A percentile compares a stretch with the other conserved stretches of the same genome.
phyloP scores from a whole-genome alignment of 2,329 filamentous ascomycete species.

The Trichophaea hybrida region DNA sequence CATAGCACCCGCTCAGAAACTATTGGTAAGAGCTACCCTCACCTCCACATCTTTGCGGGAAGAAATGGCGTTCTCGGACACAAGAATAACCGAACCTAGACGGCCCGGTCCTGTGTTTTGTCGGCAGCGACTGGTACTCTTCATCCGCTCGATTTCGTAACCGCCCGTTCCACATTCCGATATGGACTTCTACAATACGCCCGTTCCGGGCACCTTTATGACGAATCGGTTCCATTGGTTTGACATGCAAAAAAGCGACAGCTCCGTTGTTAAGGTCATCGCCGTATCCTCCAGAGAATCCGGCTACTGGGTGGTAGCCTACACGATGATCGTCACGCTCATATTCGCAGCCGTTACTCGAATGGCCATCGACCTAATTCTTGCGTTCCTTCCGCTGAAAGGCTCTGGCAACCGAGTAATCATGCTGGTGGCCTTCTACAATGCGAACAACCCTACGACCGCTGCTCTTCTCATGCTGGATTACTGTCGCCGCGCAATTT shows the following conservation, averaged over 20 bases:
- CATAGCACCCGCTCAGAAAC: no score
- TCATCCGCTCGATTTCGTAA: no score
- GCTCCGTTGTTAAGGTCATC: not conserved
- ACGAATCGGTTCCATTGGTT: not conserved
- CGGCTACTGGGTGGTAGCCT: not conserved
- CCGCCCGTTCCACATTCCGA: not conserved
- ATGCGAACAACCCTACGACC: not conserved
- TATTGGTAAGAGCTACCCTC: no score
- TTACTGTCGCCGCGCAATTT: not conserved
- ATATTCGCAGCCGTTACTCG: not conserved
- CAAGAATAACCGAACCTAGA: no score
- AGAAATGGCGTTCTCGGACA: no score
- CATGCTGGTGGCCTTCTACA: conserved; percentile 5
- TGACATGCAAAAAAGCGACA: not conserved
- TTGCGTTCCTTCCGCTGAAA: not conserved
- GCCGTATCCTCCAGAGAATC: not conserved
- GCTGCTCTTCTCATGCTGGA: not conserved
- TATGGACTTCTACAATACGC: not conserved
- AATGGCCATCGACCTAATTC: not conserved
- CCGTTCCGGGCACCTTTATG: not conserved
- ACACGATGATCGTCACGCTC: not conserved
- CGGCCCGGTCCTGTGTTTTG: no score
- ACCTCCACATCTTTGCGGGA: no score
- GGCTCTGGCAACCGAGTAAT: not conserved
- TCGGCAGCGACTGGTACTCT: no score